Evolutionary conservation across 768 basidiomycete genomes (phyloP), one percentile per base, ranked within the genome.

Genomic region (Boletus vermiculosoides): DNA sequence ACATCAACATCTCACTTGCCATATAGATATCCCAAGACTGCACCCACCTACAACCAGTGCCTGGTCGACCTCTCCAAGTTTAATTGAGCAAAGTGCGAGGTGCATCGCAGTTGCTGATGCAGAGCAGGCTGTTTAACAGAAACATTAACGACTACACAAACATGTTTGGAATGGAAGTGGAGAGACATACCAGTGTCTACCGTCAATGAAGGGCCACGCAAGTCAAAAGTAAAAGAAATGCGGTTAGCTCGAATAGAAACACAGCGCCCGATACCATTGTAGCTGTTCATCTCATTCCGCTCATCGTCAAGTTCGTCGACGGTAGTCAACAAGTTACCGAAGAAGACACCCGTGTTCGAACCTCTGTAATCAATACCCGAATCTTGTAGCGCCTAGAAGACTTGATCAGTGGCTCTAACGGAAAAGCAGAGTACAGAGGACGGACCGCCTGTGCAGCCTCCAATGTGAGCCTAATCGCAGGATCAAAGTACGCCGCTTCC

Each of bases 201-300:
- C 6, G 80, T 77, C 34, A 82, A 56, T 5, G 82, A 83, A 13
- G 82, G 82, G 13, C 81, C 81, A 1, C 66, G 72, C 20, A 76
- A 55, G 49, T 77, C 73, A 44, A 75, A 67, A 0, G 66, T 65
- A 57, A 70, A 76, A 18, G 71, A 71, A n/a, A 75, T 63, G 37
- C 70, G 63, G 57, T 75, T 73, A 13, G 68, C 68, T 11, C 63
- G 65, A 42, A 66, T 67, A 16, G 70, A 71, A 20, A 70, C 59
- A 56, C 64, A 66, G n/a, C 71, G 69, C 31, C 70, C 68, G 44
- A 71, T 59, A 41, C 68, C 68, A 25, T 63, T 68, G 55, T 68
- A 66, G 45, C 59, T 71, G 52, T 62, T 57, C 8, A 71, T 60
- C 44, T 71, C 69, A 45, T 58, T 49, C 18, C 68, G 65, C 9